Evolutionary conservation across 2,329 filamentous ascomycete species (phyloP).

Genomic region (Diaporthe longicolla): DNA sequence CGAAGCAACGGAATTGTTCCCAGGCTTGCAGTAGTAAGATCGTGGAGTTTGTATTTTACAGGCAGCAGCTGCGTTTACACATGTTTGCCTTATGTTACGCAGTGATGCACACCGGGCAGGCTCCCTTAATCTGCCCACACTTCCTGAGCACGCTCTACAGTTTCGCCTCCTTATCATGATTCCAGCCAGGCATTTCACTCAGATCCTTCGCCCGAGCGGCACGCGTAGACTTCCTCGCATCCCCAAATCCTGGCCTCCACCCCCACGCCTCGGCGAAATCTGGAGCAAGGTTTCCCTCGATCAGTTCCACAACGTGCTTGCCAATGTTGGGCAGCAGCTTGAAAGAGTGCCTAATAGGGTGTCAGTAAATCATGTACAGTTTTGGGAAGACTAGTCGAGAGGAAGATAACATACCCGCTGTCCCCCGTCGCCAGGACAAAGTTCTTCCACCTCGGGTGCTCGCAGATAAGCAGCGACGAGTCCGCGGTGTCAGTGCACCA

Average conservation of each 20-base stretch:
- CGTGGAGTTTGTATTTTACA: no score
- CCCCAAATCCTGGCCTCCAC: slow-evolving; percentile 59
- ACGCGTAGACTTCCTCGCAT: slow-evolving; percentile 58
- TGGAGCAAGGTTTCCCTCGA: slow-evolving; percentile 56
- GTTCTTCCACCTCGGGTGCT: slow-evolving; percentile 58
- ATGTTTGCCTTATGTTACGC: no score
- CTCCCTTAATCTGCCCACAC: no score
- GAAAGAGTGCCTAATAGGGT: slow-evolving; percentile 56
- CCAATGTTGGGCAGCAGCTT: slow-evolving; percentile 62
- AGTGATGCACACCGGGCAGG: no score
- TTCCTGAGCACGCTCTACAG: neutral
- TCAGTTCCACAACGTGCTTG: slow-evolving; percentile 61
- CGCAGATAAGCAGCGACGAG: slow-evolving; percentile 52
- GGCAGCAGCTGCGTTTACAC: no score
- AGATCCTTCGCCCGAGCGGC: slow-evolving; percentile 59
- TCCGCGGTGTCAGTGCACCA: slow-evolving; percentile 55
- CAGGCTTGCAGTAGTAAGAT: no score
- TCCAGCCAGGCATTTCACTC: slow-evolving; percentile 61
- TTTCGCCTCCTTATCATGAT: slow-evolving; percentile 41
- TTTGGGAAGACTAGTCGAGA: neutral
- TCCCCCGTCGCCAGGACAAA: slow-evolving; percentile 62
- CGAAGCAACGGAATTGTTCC: no score
- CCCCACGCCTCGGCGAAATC: slow-evolving; percentile 58
- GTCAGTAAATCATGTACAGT: slow-evolving; percentile 26
- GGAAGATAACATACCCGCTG: slow-evolving; percentile 56